A percentile compares a stretch with the other conserved stretches of the same genome.
Conservation (phyloP, 805 yeast genomes). For the Blastobotrys americana region DNA sequence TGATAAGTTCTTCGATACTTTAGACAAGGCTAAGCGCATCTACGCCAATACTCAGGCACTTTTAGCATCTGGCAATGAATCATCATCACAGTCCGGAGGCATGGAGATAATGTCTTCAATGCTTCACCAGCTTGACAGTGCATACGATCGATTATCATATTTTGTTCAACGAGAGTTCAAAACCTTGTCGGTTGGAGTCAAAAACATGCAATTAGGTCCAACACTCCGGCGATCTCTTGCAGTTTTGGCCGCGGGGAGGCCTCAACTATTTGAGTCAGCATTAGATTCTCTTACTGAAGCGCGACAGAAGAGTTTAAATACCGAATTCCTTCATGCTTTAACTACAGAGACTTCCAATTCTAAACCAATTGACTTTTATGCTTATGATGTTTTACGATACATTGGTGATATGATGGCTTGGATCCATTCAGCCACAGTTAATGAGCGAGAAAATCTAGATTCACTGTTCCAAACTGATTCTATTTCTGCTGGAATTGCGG, state of each 20-base stretch:
- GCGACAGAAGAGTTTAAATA: conserved; percentile 56
- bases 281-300: conserved; percentile 57
- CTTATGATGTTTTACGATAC: conserved; percentile 75
- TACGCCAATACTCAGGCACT: conserved; percentile 63
- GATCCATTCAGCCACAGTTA: conserved; percentile 76
- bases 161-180: conserved; percentile 31
- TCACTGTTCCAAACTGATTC: conserved; percentile 45
- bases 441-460: conserved; percentile 72
- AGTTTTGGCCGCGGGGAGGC: conserved; percentile 29
- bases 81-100: conserved; percentile 46
- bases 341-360: conserved; percentile 24
- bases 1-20: conserved; percentile 50
- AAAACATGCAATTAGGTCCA: conserved; percentile 16
- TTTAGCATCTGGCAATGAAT: conserved; percentile 38
- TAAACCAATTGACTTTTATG: conserved; percentile 54
- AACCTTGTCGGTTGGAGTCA: conserved; percentile 11
- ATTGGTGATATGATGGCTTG: conserved; percentile 85
- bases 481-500: conserved; percentile 15
- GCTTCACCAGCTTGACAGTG: conserved; percentile 43
- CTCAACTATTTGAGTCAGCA: conserved; percentile 45
- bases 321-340: conserved; percentile 50
- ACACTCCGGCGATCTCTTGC: conserved; percentile 20
- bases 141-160: conserved; percentile 48
- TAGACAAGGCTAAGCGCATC: conserved; percentile 56
- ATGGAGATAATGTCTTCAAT: conserved; percentile 54